Percentiles rank a stretch among this genome's conserved stretches.
phyloP scores from a whole-genome alignment of 2,329 filamentous ascomycete genomes.

The Malbranchea zuffiana region DNA sequence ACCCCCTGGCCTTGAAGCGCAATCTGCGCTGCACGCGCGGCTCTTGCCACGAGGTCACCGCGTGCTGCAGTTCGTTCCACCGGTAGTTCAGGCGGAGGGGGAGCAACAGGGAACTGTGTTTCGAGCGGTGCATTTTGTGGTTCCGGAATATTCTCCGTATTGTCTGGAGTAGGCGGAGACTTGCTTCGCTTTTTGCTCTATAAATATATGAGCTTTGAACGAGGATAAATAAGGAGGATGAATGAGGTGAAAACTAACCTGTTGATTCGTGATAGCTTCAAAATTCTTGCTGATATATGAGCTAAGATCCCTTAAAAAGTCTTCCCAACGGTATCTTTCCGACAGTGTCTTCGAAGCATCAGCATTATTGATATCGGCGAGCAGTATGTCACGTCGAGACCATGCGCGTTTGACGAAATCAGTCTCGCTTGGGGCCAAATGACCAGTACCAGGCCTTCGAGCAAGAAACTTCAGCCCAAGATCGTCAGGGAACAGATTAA shows the following conservation, averaged over 20 bases:
- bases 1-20: conserved; percentile 36
- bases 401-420: conserved; percentile 48
- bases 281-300: conserved; percentile 49
- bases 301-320: conserved; percentile 50
- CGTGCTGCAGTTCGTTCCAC: conserved; percentile 30
- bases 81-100: conserved; percentile 29
- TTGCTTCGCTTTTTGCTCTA: conserved; percentile 31
- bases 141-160: conserved; percentile 23
- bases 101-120: conserved; percentile 31
- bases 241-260: conserved; percentile 26
- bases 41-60: conserved; percentile 38
- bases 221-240: background rate
- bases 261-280: conserved; percentile 41
- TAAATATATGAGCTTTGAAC: conserved; percentile 12
- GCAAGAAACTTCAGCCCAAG: conserved; percentile 44
- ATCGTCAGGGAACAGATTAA: conserved; percentile 49
- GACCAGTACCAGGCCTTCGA: conserved; percentile 44
- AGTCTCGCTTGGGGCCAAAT: conserved; percentile 47
- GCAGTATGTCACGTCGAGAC: conserved; percentile 46
- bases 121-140: conserved; percentile 30
- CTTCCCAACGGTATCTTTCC: conserved; percentile 53
- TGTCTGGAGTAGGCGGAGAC: conserved; percentile 27
- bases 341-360: conserved; percentile 42
- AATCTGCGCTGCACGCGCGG: conserved; percentile 39
- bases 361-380: conserved; percentile 43